Base-by-base conservation (phyloP, 768 basidiomycete genomes). In the Mycena rosella region DNA sequence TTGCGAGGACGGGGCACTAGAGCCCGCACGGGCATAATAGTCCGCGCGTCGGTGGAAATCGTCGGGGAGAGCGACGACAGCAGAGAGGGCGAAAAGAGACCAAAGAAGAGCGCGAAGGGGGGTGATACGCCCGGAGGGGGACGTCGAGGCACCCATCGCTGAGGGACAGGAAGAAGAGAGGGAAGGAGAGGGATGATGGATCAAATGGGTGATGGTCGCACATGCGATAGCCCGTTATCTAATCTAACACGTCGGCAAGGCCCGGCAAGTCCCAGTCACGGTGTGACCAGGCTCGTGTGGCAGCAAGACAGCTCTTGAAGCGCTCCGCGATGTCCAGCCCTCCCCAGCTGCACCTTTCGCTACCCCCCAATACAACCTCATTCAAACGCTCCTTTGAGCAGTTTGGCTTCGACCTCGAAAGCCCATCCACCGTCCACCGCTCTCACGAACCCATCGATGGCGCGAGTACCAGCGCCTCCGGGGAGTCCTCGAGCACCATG, bases 381-480 rank as follows among this genome's bases (percentile, higher is more conserved):
- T 89, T 89, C 79, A 89, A 89, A 72, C 83, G 88, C 51, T 86
- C 87, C 17, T 89, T 89, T 32, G 76, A 87, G 60, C 83, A 88
- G 72, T 87, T 85, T 68, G 86, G 86, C 32, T 85, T 87, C 65
- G 87, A 89, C 78, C 77, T 88, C 48, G 86, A 86, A 22, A 84
- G 84, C 63, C 85, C 86, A 26, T 59, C 64, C 17, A 40, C 34
- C 27, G 26, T 27, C 38, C 26, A 44, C 14, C 65, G 44, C 17
- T 36, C 42, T 47, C 47, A 27, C 40, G 68, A 65, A 30, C 24
- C 58, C 56, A 52, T 53, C 48, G 56, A 67, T 56, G 49, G 42
- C 55, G n/a, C 42, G 42, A 54, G 67, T 32, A 63, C 59, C 66
- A 44, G 44, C 44, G 51, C 67, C 24, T 63, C 58, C 15, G 44